phyloP scores from a whole-genome alignment of 805 yeast species.

The Pichia paraexigua region DNA sequence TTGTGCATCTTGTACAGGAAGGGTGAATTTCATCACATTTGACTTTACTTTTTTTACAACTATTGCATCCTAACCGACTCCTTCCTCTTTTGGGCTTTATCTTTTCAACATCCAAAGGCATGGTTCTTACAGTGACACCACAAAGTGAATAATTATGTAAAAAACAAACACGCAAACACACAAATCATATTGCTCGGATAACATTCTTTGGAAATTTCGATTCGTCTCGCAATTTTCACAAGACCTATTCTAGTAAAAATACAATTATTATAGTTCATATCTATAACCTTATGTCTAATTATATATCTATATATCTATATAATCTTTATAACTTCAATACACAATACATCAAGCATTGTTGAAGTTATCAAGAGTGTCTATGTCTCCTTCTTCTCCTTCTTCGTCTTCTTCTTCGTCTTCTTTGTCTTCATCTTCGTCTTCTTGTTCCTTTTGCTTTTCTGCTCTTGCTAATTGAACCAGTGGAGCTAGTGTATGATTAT shows the following conservation, averaged over 20 bases:
- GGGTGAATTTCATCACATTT: slow-evolving; percentile 21
- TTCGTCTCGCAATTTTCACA: background rate
- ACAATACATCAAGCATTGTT: background rate
- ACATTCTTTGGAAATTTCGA: background rate
- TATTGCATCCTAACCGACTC: slow-evolving; percentile 7
- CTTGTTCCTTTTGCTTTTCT: slow-evolving; percentile 40
- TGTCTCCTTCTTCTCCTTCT: background rate
- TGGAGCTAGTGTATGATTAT: slow-evolving; percentile 57
- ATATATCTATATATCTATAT: background rate
- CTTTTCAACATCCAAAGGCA: background rate
- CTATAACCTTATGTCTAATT: background rate
- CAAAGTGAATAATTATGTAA: background rate
- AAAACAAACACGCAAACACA: background rate
- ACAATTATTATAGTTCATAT: too few relatives aligned
- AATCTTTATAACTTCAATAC: background rate
- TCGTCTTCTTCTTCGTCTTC: slow-evolving; percentile 16
- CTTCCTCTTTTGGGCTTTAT: background rate
- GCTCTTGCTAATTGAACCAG: slow-evolving; percentile 65
- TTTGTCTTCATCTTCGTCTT: slow-evolving; percentile 11
- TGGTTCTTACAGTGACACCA: background rate
- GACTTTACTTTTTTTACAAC: slow-evolving; percentile 17
- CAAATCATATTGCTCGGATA: background rate
- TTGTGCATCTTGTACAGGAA: slow-evolving; percentile 13
- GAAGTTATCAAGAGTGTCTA: slow-evolving; percentile 4
- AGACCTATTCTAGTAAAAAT: too few relatives aligned